These are phyloP conservation scores for Cryptomeria japonica DNA, from an alignment of 75 land plant genomes.

Conservation along the genomic window DNA sequence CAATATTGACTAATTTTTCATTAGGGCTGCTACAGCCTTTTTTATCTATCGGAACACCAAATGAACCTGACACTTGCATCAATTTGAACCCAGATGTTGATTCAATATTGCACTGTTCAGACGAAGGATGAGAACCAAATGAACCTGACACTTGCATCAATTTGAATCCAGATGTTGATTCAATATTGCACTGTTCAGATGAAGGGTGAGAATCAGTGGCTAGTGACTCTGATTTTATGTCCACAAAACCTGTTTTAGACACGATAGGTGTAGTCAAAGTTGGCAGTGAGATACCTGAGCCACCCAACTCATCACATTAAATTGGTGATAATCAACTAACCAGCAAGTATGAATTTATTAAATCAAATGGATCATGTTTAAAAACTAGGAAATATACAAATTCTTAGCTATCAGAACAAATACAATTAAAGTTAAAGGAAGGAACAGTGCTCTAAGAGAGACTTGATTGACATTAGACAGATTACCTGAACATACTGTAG, in stretches of 20 bases:
- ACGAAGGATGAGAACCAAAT: neutral
- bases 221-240: neutral
- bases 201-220: neutral
- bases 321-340: neutral
- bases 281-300: neutral
- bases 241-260: neutral
- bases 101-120: neutral
- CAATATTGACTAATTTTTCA: conserved; percentile 1
- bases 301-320: neutral
- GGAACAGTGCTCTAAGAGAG: neutral
- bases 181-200: neutral
- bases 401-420: neutral
- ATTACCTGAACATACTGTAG: neutral
- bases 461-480: neutral
- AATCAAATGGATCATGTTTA: neutral
- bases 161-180: conserved; percentile 2
- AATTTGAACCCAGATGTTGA: conserved; percentile 1
- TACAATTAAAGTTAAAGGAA: neutral
- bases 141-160: neutral
- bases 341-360: neutral
- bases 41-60: neutral
- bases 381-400: neutral
- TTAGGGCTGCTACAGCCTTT: neutral
- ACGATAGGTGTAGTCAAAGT: neutral
- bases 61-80: neutral